Evolutionary conservation across 73 alveolate species (phyloP), one percentile per base, ranked within the genome.

Genomic region (Stentor roeselii): DNA sequence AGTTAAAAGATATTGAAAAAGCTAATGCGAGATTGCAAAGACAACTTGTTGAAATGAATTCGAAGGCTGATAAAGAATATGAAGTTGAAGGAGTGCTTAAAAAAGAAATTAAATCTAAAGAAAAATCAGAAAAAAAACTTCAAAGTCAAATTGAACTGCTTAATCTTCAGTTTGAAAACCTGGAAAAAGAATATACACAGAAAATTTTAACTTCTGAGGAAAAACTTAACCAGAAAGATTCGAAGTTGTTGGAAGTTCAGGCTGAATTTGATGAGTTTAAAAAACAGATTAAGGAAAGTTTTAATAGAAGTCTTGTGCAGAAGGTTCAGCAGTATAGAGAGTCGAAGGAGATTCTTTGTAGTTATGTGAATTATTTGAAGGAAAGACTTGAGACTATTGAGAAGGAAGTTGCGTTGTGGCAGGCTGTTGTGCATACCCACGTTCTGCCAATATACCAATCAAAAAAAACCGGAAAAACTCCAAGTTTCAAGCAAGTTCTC

Each of bases 291-390:
- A 67, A 67, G 41, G 80, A 67, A 1, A 21, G 41, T 67, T 67
- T 67, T 67, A 67, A 67, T 67, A 67, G 37, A 2, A 67, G 42
- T 2, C 41, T 67, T n/a, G 80, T 67, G 1, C 80, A 67, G 2
- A 67, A 67, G 37, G 80, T 67, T 1, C 80, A 67, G 34, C 80
- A 67, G 80, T 67, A 67, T 67, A 67, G 80, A 67, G 80, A 67
- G 34, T 67, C 80, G 0, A 67, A 67, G 34, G 80, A 67, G 37
- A 40, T 67, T 67, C 34, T 67, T 1, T 67, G 80, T 32, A 21
- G 41, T 67, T 67, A 67, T 67, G 80, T 67, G 80, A 32, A 21
- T 1, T 67, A 30, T 67, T 67, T 67, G 34, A 67, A 67, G 34
- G 41, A 67, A 67, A 67, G 80, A 32, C 80, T 67, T 2, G 80